phyloP scores from a whole-genome alignment of 306 rosid species.

The Alnus glutinosa region DNA sequence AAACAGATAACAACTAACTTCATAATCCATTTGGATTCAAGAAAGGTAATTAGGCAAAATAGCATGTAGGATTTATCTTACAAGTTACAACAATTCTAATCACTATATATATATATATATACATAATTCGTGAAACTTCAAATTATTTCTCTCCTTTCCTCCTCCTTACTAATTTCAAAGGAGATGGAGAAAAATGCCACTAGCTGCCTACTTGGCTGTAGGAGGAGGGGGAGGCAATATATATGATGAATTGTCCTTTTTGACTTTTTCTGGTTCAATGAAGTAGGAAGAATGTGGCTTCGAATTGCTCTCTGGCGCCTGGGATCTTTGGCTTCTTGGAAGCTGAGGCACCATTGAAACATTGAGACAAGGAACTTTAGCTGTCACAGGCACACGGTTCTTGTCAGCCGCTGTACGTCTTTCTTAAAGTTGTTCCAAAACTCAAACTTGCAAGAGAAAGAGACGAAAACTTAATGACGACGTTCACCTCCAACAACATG shows the following conservation, averaged over 20 bases:
- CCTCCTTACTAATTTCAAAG: not conserved
- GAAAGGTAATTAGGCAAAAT: not conserved
- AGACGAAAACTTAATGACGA: slow-evolving; percentile 49
- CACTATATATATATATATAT: not conserved
- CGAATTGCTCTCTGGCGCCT: slow-evolving; percentile 24
- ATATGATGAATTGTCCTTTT: slow-evolving; percentile 16
- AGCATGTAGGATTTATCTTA: not conserved
- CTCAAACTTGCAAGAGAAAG: slow-evolving; percentile 17
- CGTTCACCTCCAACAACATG: slow-evolving; percentile 54
- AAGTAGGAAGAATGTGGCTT: slow-evolving; percentile 25
- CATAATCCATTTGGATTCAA: not conserved
- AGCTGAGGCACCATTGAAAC: not conserved
- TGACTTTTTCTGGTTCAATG: slow-evolving; percentile 19
- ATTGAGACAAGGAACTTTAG: not conserved
- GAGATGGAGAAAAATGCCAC: not conserved
- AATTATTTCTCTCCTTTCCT: not conserved
- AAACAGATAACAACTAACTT: too few relatives aligned
- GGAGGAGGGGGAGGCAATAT: not conserved
- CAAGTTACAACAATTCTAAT: not conserved
- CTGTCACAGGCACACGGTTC: not conserved
- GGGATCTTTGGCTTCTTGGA: slow-evolving; percentile 22
- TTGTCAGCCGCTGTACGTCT: not conserved
- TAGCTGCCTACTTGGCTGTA: not conserved
- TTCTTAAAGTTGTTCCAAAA: not conserved
- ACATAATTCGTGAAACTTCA: not conserved